Base-by-base conservation (phyloP, 352 stramenopile genomes). In the Phytophthora foliorum region DNA sequence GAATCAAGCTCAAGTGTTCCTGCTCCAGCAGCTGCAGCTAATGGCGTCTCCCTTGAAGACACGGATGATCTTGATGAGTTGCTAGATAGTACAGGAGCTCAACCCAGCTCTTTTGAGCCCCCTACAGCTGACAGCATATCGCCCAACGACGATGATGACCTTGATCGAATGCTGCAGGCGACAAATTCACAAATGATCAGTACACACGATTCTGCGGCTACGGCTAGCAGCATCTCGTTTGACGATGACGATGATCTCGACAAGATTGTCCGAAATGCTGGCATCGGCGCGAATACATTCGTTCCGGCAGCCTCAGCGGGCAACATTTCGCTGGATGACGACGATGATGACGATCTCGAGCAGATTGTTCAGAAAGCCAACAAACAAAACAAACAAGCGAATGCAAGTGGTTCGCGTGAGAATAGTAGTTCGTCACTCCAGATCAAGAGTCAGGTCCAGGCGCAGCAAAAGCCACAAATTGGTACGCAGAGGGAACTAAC, bases 391-490 rank as follows among this genome's bases (percentile, higher is more conserved):
- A 81, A 78, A 46, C 77, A 85, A 45, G 61, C 63, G 5, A 65
- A 80, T 56, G 41, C 57, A 6, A 42, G 52, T 21, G 65, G 68
- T 14, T 90, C 82, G 1, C 77, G 82, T n/a, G 84, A 91, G 34
- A 82, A 76, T 34, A 91, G 82, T 67, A 72, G 55, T 38, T 84
- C 79, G 25, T 84, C 81, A 3, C 64, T 91, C 22, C 73, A 86
- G 34, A 90, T 91, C 68, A 91, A 91, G 54, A 91, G 84, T 64
- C 84, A 89, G 38, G 57, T 69, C 11, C 70, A 75, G 8, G 44
- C 69, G 9, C 69, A 77, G 32, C 51, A 70, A 29, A 77, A 74
- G 13, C 11, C 48, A 16, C 63, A 71, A 41, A 67, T 77, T 27
- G 64, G 75, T 82, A 76, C 60, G 63, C 54, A 49, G 21, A 38